phyloP scores from a whole-genome alignment of 257 asterid genomes.

The Marsdenia floribunda region DNA sequence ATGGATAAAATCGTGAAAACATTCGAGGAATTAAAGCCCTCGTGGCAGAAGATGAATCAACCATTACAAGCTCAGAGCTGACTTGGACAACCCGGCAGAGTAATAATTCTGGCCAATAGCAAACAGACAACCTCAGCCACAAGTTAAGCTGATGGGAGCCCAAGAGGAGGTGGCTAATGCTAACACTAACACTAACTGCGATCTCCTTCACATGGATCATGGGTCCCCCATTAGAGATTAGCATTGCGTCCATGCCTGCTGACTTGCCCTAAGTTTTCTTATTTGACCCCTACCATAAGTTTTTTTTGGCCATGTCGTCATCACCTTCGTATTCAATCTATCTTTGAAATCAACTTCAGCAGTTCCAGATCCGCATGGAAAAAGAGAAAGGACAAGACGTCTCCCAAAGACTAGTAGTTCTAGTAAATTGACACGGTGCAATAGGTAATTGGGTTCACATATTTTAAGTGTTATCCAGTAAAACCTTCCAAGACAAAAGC shows the following conservation, averaged over 20 bases:
- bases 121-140: constrained; percentile 16
- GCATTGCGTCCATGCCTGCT: background rate
- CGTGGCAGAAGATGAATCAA: constrained; percentile 23
- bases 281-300: background rate
- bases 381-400: background rate
- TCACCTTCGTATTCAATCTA: background rate
- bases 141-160: background rate
- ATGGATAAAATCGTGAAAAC: background rate
- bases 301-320: background rate
- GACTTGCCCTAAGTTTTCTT: background rate
- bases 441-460: background rate
- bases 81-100: background rate
- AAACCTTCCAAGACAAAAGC: too few species aligned
- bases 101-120: constrained; percentile 1
- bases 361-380: background rate
- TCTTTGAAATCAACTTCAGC: background rate
- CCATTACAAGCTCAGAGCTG: background rate
- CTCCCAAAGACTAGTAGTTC: background rate
- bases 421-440: background rate
- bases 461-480: background rate
- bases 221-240: constrained; percentile 9
- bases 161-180: background rate
- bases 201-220: constrained; percentile 15
- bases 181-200: background rate
- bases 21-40: background rate